These are phyloP conservation scores for Ophiostoma populinum DNA, from an alignment of 2,329 filamentous ascomycete genomes.

Conservation along the genomic window DNA sequence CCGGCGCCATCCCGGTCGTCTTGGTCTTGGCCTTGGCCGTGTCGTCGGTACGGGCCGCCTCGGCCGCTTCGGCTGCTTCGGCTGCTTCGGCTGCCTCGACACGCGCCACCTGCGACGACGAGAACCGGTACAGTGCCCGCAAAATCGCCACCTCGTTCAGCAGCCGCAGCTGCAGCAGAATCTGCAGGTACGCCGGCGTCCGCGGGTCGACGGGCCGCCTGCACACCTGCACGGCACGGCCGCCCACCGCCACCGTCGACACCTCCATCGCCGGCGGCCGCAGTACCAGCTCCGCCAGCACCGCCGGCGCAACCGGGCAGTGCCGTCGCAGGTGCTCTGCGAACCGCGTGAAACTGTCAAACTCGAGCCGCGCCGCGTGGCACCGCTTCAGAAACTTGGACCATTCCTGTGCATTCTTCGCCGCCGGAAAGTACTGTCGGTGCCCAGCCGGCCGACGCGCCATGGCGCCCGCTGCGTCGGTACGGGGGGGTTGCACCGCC, in stretches of 20 bases:
- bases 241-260: too few relatives aligned
- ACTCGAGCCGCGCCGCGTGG: constrained; percentile 32
- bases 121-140: constrained; percentile 37
- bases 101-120: constrained; percentile 28
- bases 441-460: too few relatives aligned
- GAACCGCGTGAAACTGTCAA: constrained; percentile 34
- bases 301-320: constrained; percentile 31
- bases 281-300: constrained; percentile 41
- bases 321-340: constrained; percentile 31
- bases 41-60: constrained; percentile 1
- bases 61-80: constrained; percentile 8
- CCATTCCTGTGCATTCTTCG: constrained; percentile 25
- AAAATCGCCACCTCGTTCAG: constrained; percentile 39
- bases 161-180: constrained; percentile 31
- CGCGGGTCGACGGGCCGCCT: constrained; percentile 38
- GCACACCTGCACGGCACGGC: too few relatives aligned
- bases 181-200: constrained; percentile 40
- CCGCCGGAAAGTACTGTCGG: too few relatives aligned
- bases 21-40: constrained; percentile 8
- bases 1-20: constrained; percentile 8
- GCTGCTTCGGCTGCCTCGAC: constrained; percentile 7
- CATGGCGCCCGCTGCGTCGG: too few relatives aligned
- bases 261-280: constrained; percentile 35
- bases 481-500: too few relatives aligned
- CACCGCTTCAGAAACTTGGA: constrained; percentile 31